phyloP scores from a whole-genome alignment of 108 stramenopile species.

The Cyclotella distinguenda region DNA sequence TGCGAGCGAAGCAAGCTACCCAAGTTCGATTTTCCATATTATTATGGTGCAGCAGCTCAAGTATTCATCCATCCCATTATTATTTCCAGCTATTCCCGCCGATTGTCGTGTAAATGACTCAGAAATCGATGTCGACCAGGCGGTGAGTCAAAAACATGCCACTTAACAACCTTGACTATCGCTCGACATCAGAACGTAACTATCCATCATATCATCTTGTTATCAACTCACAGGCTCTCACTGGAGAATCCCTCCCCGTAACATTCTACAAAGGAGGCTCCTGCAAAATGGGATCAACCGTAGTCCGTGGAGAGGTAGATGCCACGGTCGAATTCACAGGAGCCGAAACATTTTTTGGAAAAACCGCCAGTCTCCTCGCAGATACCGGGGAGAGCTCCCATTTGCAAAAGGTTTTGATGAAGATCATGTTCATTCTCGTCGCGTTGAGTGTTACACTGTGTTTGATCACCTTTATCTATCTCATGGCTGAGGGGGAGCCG shows the following conservation, averaged over 20 bases:
- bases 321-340: slow-evolving; percentile 70
- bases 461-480: slow-evolving; percentile 51
- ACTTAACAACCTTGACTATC: too few relatives aligned
- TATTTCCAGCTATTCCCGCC: slow-evolving; percentile 61
- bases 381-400: slow-evolving; percentile 47
- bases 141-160: too few relatives aligned
- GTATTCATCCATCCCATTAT: not conserved
- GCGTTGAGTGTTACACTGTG: slow-evolving; percentile 54
- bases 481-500: slow-evolving; percentile 36
- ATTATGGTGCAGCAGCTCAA: not conserved
- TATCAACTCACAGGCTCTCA: too few relatives aligned
- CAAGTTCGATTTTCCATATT: not conserved
- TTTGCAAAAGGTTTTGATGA: slow-evolving; percentile 66
- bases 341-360: slow-evolving; percentile 75
- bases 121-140: slow-evolving; percentile 72
- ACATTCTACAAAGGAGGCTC: slow-evolving; percentile 65
- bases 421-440: slow-evolving; percentile 63
- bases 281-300: slow-evolving; percentile 70
- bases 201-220: too few relatives aligned
- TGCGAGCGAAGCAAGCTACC: not conserved
- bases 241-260: slow-evolving; percentile 85
- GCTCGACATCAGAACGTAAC: too few relatives aligned
- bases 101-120: slow-evolving; percentile 56
- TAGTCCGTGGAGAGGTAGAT: slow-evolving; percentile 69
- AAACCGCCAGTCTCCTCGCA: slow-evolving; percentile 63